These are phyloP conservation scores for Trichoderma atroviride DNA, from an alignment of 2,329 filamentous ascomycete genomes.

Conservation along the genomic window DNA sequence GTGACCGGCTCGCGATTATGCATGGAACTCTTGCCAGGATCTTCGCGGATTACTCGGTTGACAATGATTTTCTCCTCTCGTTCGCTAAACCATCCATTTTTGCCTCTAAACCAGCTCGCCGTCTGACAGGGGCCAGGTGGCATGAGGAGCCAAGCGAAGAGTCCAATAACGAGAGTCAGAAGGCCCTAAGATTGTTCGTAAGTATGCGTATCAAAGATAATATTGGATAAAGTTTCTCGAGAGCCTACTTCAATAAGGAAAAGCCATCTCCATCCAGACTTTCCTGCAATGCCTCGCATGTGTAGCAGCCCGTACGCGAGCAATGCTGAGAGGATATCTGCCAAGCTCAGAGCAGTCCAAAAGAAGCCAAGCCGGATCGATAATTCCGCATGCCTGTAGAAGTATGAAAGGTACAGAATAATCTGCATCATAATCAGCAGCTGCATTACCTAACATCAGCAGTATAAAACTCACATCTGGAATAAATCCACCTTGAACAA, in stretches of 20 bases:
- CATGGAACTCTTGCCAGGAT: conserved; percentile 61
- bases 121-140: conserved; percentile 46
- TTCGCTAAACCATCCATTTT: conserved; percentile 46
- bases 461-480: conserved; percentile 41
- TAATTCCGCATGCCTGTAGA: conserved; percentile 72
- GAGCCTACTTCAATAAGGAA: conserved; percentile 28
- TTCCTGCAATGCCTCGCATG: conserved; percentile 42
- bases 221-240: not conserved
- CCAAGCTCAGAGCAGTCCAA: conserved; percentile 67
- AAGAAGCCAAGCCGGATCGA: conserved; percentile 68
- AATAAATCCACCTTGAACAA: conserved; percentile 52
- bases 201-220: not conserved
- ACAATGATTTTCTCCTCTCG: conserved; percentile 58
- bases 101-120: conserved; percentile 55
- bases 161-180: conserved; percentile 37
- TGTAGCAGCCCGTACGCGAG: conserved; percentile 48
- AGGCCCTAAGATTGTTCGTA: conserved; percentile 20
- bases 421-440: conserved; percentile 24
- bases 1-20: conserved; percentile 56
- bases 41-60: conserved; percentile 58
- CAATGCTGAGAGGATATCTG: conserved; percentile 55
- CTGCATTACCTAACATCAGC: not conserved
- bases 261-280: conserved; percentile 46
- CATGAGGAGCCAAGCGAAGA: conserved; percentile 33
- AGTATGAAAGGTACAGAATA: conserved; percentile 69